Conservation (phyloP, 2,329 filamentous ascomycete genomes). For the Trichophyton verrucosum region DNA sequence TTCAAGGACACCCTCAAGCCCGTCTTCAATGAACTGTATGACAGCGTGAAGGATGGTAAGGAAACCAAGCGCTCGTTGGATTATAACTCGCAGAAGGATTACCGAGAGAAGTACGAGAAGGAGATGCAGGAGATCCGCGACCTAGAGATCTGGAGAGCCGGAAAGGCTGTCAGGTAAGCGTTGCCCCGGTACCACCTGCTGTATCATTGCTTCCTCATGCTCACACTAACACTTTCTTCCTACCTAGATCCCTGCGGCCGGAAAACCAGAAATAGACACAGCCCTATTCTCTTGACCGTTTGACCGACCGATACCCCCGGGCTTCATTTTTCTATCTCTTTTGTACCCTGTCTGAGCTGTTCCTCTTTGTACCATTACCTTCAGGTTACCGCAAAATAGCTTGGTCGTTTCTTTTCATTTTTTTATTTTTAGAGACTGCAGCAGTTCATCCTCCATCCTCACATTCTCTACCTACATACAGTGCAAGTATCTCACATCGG, state of each 20-base stretch:
- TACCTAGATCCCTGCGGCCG: conserved; percentile 56
- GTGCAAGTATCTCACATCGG: too few relatives aligned
- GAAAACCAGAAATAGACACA: conserved; percentile 66
- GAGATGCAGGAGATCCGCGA: conserved; percentile 98
- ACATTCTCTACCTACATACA: too few relatives aligned
- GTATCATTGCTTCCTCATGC: not conserved
- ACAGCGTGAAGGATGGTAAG: conserved; percentile 75
- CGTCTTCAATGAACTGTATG: conserved; percentile 95
- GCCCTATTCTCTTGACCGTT: not conserved
- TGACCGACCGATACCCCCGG: not conserved
- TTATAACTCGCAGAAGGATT: conserved; percentile 92
- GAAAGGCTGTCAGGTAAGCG: conserved; percentile 81
- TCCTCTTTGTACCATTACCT: not conserved
- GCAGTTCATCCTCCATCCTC: not conserved
- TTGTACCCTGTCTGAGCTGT: not conserved
- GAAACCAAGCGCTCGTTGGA: conserved; percentile 96
- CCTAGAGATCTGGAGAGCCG: conserved; percentile 97
- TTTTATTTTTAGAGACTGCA: not conserved
- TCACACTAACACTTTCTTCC: not conserved
- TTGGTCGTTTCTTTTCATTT: not conserved
- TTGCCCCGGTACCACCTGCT: not conserved
- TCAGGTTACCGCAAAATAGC: not conserved
- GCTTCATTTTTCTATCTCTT: not conserved
- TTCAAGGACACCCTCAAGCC: conserved; percentile 99
- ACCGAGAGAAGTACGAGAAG: conserved; percentile 92